Base-by-base conservation (phyloP, 306 rosid species). In the Hippophae tibetana region DNA sequence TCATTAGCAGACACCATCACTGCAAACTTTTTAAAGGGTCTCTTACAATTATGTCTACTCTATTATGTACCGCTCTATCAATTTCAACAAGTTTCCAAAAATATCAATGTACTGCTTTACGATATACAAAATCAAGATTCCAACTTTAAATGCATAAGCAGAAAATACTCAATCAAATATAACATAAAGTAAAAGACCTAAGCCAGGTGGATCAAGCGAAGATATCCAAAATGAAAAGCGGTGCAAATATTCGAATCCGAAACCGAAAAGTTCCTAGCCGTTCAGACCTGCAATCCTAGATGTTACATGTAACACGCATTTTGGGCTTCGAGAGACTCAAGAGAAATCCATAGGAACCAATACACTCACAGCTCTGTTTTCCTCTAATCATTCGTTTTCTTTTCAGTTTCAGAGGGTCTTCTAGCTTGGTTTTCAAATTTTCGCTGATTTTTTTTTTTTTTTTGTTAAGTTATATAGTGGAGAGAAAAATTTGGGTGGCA, bases 1-100 rank as follows among this genome's bases (percentile, higher is more conserved):
- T 84, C 90, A 61, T 82, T 86, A 40, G 77, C 75, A 31, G 89
- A 66, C 75, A 89, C 89, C 99, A 93, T 93, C 66, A 76, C 78
- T 72, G 14, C 77, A 57, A 65, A 70, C 52, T 13, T 4, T 31
- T 31, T 31, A 31, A 4, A 31, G 38, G 38, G 38, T 31, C 38
- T 31, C 38, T 31, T 2, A 2, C 38, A 31, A 2, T 31, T 31
- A 31, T 31, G 38, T 31, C 38, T 31, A 31, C 3, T 3, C 38
- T 31, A 31, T 4, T 31, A 31, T 31, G 38, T 31, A 31, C 5
- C 38, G 38, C 38, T 31, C 38, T 31, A 31, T 31, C 38, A 2
- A 31, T 1, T 31, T 31, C 3, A 31, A 2, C 38, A 31, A 31
- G 38, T 2, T 2, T 31, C 38, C 4, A 31, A 31, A 5, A 40